Evolutionary conservation across 768 basidiomycete species (phyloP).

Genomic region (Serendipita indica): DNA sequence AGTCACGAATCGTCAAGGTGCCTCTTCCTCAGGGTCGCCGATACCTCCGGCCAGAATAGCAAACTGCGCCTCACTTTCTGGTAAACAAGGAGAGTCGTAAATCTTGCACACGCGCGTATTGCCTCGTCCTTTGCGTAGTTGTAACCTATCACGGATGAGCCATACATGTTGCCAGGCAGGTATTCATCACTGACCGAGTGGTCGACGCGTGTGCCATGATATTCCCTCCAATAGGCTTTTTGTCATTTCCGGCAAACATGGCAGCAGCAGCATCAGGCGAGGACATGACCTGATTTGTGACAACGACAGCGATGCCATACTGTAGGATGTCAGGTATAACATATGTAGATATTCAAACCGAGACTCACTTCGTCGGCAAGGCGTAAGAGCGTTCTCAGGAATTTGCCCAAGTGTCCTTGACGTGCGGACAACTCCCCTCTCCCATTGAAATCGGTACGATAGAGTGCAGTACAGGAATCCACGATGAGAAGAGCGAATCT

Average conservation of each 20-base stretch:
- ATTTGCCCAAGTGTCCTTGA: constrained; percentile 92
- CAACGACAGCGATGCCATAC: constrained; percentile 96
- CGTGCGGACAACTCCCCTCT: constrained; percentile 90
- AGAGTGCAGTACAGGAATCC: constrained; percentile 90
- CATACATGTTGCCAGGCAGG: constrained; percentile 6
- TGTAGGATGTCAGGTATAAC: constrained; percentile 22
- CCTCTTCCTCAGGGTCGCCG: constrained; percentile 84
- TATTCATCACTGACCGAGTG: constrained; percentile 48
- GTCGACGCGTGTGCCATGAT: constrained; percentile 99
- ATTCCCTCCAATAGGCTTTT: constrained; percentile 98
- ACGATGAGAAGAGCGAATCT: constrained; percentile 95
- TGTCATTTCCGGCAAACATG: constrained; percentile 77
- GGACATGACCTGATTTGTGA: constrained; percentile 99
- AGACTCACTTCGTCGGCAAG: constrained; percentile 82
- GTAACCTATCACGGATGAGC: constrained; percentile 36
- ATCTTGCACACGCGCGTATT: constrained; percentile 91
- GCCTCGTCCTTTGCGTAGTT: constrained; percentile 84
- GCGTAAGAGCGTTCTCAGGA: constrained; percentile 80
- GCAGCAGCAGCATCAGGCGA: constrained; percentile 88
- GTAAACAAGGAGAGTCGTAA: constrained; percentile 93
- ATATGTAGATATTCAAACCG: background rate
- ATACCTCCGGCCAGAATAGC: constrained; percentile 86
- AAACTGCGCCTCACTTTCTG: constrained; percentile 91
- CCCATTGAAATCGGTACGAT: constrained; percentile 90
- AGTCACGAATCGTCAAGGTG: too few species aligned